These are phyloP conservation scores for Colletotrichum costaricense DNA, from an alignment of 2,329 filamentous ascomycete genomes.

Conservation along the genomic window DNA sequence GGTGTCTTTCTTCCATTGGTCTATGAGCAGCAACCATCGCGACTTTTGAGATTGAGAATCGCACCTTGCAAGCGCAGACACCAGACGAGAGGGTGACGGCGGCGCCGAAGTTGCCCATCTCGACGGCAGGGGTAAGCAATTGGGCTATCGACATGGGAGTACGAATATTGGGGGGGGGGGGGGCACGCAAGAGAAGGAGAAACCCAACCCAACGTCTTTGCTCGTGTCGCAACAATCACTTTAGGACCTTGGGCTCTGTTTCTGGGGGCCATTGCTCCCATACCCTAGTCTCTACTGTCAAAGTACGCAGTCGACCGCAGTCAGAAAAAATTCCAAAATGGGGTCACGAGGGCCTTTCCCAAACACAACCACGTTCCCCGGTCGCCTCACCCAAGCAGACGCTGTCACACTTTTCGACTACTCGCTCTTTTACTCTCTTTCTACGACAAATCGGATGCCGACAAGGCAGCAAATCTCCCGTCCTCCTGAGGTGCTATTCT, in stretches of 20 bases:
- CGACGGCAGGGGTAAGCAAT: background rate
- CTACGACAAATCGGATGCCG: constrained; percentile 15
- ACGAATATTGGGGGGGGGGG: too few species aligned
- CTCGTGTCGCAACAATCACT: background rate
- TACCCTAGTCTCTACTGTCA: background rate
- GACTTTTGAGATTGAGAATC: background rate
- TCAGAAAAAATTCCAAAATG: constrained; percentile 11
- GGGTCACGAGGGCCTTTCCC: constrained; percentile 31
- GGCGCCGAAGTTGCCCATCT: constrained; percentile 14
- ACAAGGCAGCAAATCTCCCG: constrained; percentile 7
- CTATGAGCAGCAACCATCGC: background rate
- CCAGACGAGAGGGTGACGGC: constrained; percentile 2
- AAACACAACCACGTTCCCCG: constrained; percentile 24
- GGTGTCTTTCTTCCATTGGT: background rate
- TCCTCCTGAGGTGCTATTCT: background rate
- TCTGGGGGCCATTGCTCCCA: background rate
- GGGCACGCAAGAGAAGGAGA: background rate
- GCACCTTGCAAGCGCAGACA: background rate
- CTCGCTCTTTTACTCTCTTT: background rate
- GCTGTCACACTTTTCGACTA: background rate
- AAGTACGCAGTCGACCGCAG: too few species aligned
- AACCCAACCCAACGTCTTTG: background rate
- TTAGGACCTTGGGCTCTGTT: background rate
- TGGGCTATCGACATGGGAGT: background rate
- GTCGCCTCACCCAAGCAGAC: background rate